A percentile compares a stretch with the other conserved stretches of the same genome.
Evolutionary conservation across 1,139 yeast species (phyloP).

Genomic region (Hyphopichia wangnamkhiaoensis): DNA sequence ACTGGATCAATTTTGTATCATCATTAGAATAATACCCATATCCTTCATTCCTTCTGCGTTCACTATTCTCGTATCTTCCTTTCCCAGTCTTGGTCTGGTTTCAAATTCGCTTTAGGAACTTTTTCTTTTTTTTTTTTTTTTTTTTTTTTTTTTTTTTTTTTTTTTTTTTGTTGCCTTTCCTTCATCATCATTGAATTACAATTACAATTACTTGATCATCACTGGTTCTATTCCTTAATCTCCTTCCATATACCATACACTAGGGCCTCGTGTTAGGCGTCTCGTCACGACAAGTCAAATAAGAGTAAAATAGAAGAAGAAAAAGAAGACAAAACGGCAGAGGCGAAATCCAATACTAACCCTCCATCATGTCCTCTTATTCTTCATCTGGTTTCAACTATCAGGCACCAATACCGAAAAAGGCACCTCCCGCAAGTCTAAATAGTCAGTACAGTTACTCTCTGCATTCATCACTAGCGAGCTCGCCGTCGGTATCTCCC

Average conservation of each 20-base stretch:
- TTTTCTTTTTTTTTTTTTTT: neutral
- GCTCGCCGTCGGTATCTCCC: slow-evolving; percentile 2
- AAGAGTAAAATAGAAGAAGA: neutral
- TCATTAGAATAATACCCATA: neutral
- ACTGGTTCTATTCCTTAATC: too few relatives aligned
- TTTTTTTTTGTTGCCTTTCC: too few relatives aligned
- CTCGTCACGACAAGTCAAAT: too few relatives aligned
- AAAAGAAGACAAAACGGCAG: too few relatives aligned
- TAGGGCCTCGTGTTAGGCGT: too few relatives aligned
- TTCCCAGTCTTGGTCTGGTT: neutral
- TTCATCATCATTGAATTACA: too few relatives aligned
- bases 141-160: too few relatives aligned
- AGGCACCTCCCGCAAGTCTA: slow-evolving; percentile 2
- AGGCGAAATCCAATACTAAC: too few relatives aligned
- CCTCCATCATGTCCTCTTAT: neutral
- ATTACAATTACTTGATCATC: too few relatives aligned
- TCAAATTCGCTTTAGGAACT: neutral
- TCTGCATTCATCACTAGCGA: neutral
- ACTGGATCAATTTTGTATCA: neutral
- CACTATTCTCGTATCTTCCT: too few relatives aligned
- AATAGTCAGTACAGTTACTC: slow-evolving; percentile 4
- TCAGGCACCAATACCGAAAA: slow-evolving; percentile 7
- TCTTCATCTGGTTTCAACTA: slow-evolving; percentile 2
- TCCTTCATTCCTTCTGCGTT: too few relatives aligned
- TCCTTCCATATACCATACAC: too few relatives aligned